These are phyloP conservation scores for Cymbidium sinense DNA, from an alignment of 106 monocot species.

Conservation along the genomic window DNA sequence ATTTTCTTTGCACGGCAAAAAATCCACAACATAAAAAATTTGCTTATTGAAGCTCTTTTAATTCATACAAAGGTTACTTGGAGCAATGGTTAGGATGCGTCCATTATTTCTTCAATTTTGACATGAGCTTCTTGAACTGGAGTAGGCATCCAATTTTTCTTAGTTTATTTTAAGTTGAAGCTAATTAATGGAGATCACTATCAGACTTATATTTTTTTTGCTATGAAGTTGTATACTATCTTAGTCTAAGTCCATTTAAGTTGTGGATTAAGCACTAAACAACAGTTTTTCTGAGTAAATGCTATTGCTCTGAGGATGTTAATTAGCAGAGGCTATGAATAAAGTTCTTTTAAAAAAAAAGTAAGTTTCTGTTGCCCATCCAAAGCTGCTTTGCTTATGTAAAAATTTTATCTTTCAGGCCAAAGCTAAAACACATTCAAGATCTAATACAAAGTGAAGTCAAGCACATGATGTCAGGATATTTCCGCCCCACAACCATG, in stretches of 20 bases:
- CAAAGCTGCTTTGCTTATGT: neutral
- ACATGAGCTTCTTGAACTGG: too few species aligned
- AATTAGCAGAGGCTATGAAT: neutral
- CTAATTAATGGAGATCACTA: too few species aligned
- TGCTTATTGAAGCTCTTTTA: neutral
- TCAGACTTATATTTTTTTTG: too few species aligned
- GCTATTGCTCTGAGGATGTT: too few species aligned
- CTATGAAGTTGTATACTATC: too few species aligned
- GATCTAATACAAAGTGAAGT: constrained; percentile 54
- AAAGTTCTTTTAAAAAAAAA: neutral
- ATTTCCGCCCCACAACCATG: constrained; percentile 22
- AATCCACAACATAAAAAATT: neutral
- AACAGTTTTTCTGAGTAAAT: too few species aligned
- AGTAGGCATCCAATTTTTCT: too few species aligned
- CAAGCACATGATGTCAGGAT: constrained; percentile 57
- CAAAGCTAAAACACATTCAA: constrained; percentile 60
- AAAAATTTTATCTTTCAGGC: constrained; percentile 29
- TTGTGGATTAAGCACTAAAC: too few species aligned
- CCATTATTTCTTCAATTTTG: too few species aligned
- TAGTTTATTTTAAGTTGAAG: too few species aligned
- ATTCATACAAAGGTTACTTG: neutral
- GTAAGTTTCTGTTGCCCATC: neutral
- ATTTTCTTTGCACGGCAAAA: too few species aligned
- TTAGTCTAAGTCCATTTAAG: too few species aligned
- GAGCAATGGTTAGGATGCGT: neutral